Evolutionary conservation across 805 yeast species (phyloP).

Genomic region (Kregervanrija delftensis): DNA sequence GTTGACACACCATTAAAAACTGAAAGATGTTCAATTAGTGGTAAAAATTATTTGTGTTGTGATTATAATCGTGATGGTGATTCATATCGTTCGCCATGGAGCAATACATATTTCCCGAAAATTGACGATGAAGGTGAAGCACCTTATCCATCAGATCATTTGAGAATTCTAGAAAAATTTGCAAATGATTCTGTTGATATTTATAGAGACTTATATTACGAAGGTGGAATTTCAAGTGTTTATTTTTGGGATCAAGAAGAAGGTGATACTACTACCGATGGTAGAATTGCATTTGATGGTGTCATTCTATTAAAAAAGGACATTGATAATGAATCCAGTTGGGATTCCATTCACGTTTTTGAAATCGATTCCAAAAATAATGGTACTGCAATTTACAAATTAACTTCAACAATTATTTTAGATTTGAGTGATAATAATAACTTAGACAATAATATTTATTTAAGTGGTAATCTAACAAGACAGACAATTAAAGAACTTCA

Average conservation of each 20-base stretch:
- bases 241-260: slow-evolving; percentile 87
- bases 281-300: slow-evolving; percentile 75
- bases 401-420: slow-evolving; percentile 84
- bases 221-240: slow-evolving; percentile 86
- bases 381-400: slow-evolving; percentile 47
- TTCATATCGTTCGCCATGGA: slow-evolving; percentile 86
- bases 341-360: slow-evolving; percentile 95
- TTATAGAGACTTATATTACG: slow-evolving; percentile 89
- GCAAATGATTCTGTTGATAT: slow-evolving; percentile 90
- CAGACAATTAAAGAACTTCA: slow-evolving; percentile 58
- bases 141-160: slow-evolving; percentile 59
- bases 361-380: slow-evolving; percentile 49
- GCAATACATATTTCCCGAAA: slow-evolving; percentile 60
- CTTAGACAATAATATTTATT: slow-evolving; percentile 31
- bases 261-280: slow-evolving; percentile 37
- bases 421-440: slow-evolving; percentile 39
- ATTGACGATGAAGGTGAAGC: slow-evolving; percentile 52
- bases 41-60: slow-evolving; percentile 73
- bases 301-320: slow-evolving; percentile 77
- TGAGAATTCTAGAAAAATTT: slow-evolving; percentile 69
- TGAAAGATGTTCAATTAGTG: slow-evolving; percentile 42
- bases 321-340: slow-evolving; percentile 45
- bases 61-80: slow-evolving; percentile 96
- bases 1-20: slow-evolving; percentile 78
- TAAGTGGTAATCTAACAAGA: slow-evolving; percentile 82